These are phyloP conservation scores for Aspergillus heteromorphus DNA, from an alignment of 495 filamentous ascomycete species.

Conservation along the genomic window DNA sequence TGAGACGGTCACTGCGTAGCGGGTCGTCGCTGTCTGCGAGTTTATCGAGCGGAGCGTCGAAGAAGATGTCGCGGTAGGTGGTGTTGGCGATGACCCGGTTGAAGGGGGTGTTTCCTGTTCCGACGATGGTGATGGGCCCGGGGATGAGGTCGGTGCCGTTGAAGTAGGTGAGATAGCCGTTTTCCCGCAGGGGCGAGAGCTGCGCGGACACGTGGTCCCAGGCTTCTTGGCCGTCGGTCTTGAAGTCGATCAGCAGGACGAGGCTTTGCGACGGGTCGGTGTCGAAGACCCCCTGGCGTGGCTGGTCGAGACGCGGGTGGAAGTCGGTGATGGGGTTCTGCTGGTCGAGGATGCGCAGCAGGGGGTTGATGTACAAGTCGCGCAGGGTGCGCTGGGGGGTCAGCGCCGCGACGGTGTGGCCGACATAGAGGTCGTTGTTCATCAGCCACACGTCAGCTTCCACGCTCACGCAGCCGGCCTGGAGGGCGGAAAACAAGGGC, in stretches of 20 bases:
- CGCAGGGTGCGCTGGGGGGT: slow-evolving; percentile 45
- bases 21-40: slow-evolving; percentile 5
- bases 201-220: slow-evolving; percentile 52
- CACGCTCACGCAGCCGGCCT: slow-evolving; percentile 60
- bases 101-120: slow-evolving; percentile 75
- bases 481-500: slow-evolving; percentile 62
- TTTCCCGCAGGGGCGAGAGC: slow-evolving; percentile 59
- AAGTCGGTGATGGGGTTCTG: slow-evolving; percentile 42
- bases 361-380: slow-evolving; percentile 52
- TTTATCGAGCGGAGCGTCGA: slow-evolving; percentile 52
- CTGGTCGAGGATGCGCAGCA: slow-evolving; percentile 45
- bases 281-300: slow-evolving; percentile 38
- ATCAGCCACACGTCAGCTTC: slow-evolving; percentile 89
- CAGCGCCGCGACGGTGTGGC: slow-evolving; percentile 45
- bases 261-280: slow-evolving; percentile 55
- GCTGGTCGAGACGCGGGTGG: slow-evolving; percentile 16
- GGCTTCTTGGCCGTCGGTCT: slow-evolving; percentile 47
- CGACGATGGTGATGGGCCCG: slow-evolving; percentile 70
- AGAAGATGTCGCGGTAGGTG: slow-evolving; percentile 55
- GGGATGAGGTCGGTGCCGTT: slow-evolving; percentile 40
- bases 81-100: slow-evolving; percentile 45
- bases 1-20: neutral
- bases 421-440: slow-evolving; percentile 60
- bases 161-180: slow-evolving; percentile 57
- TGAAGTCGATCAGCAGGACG: slow-evolving; percentile 68